Conservation (phyloP, 495 filamentous ascomycete genomes). For the Staphylotrichum tortipilum region DNA sequence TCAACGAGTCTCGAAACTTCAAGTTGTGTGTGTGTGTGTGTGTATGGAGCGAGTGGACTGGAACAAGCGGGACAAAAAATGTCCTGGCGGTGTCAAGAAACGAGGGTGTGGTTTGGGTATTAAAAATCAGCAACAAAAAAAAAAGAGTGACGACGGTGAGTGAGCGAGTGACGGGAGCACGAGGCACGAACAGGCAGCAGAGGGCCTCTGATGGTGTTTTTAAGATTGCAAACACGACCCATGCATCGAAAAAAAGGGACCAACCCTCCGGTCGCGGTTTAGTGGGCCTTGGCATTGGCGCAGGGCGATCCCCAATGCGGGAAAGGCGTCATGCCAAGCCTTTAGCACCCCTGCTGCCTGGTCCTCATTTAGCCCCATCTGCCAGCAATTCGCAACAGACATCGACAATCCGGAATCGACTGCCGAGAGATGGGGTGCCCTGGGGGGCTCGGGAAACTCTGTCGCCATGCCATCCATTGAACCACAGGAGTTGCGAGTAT, state of each 20-base stretch:
- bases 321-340: constrained; percentile 6
- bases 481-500: no score
- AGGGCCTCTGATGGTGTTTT: constrained; percentile 4
- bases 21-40: background rate
- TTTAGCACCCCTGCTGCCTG: background rate
- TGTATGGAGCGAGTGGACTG: background rate
- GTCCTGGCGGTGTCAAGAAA: background rate
- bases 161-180: background rate
- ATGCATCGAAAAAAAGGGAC: background rate
- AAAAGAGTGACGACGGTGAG: background rate
- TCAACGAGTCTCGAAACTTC: no score
- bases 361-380: background rate
- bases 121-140: background rate
- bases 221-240: constrained; percentile 12
- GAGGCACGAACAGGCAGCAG: background rate
- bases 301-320: background rate
- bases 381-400: no score
- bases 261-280: background rate
- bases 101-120: background rate
- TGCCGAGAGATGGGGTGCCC: no score
- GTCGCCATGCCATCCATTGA: no score
- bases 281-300: constrained; percentile 9
- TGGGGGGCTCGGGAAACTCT: no score
- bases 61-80: no score
- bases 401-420: background rate